Conservation (phyloP, 2,329 filamentous ascomycete genomes). For the Onygenales sp. region DNA sequence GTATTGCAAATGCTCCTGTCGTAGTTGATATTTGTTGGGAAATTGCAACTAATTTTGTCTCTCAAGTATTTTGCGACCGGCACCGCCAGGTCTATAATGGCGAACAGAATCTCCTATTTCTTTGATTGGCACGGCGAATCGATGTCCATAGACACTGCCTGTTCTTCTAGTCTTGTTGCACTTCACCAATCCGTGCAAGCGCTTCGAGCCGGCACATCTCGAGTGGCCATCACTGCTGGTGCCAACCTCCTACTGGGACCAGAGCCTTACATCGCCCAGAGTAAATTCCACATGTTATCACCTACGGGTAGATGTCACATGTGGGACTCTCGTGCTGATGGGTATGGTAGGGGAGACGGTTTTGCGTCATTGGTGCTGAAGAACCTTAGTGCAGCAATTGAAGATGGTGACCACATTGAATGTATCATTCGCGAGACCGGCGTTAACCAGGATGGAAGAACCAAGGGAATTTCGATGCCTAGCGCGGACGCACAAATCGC, state of each 20-base stretch:
- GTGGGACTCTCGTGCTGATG: slow-evolving; percentile 39
- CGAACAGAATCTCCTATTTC: slow-evolving; percentile 32
- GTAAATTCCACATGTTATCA: slow-evolving; percentile 37
- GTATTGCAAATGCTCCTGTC: background rate
- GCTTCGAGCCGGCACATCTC: slow-evolving; percentile 20
- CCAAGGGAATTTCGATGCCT: slow-evolving; percentile 27
- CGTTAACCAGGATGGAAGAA: slow-evolving; percentile 29
- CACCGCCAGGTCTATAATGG: slow-evolving; percentile 26
- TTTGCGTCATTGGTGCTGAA: slow-evolving; percentile 44
- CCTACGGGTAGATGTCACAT: slow-evolving; percentile 43
- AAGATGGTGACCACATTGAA: slow-evolving; percentile 37
- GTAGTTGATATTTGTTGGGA: too few species aligned
- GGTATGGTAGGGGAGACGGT: slow-evolving; percentile 46
- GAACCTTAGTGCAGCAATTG: slow-evolving; percentile 37
- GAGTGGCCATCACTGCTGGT: slow-evolving; percentile 17
- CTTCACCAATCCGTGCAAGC: slow-evolving; percentile 24
- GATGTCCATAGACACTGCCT: slow-evolving; percentile 39
- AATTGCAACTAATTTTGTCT: background rate
- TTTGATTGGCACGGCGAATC: slow-evolving; percentile 31
- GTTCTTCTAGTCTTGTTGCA: slow-evolving; percentile 32
- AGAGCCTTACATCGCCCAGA: slow-evolving; percentile 22
- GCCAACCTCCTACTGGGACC: slow-evolving; percentile 21
- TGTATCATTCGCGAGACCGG: slow-evolving; percentile 26
- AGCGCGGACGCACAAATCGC: slow-evolving; percentile 27
- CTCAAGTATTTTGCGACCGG: slow-evolving; percentile 17